Base-by-base conservation (phyloP, 2,329 filamentous ascomycete genomes). In the Ophiostoma novo-ulmi region DNA sequence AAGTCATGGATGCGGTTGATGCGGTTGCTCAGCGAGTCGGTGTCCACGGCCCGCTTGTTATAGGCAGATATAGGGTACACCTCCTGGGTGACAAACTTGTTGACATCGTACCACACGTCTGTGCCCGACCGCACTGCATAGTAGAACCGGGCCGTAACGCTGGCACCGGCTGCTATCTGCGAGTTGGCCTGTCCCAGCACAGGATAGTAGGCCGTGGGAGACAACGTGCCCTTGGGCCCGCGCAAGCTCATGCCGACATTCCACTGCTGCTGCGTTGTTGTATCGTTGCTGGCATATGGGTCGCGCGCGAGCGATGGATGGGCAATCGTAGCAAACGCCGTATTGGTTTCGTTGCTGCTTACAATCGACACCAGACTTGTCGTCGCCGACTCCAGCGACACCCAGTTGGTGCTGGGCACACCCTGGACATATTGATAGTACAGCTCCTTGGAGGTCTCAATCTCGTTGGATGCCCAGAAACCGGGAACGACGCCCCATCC, bases 1-100 rank as follows among this genome's bases (percentile, higher is more conserved):
- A 72, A 72, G 70, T 72, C 71, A 55, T 72, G 71, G 38, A 72
- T 72, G 11, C 68, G 70, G 65, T 71, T 71, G 41, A 72, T 69
- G 61, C 71, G 67, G 52, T 70, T 41, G 35, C 67, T 67, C 22
- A 72, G 65, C 5, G 70, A 70, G 35, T 67, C 48, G 13, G 52
- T 44, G 55, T 72, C 38, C n/a, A 70, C 58, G n/a, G 71, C 71
- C 13, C 68, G 31, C 41, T 35, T n/a, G n/a, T 13, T 3, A 2
- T 48, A 48, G 44, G 14, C 14, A 48, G 44, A 48, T 20, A 48
- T 48, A 7, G 44, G 44, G 44, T 48, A 48, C 14, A 48, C 17
- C 17, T 48, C 44, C 17, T 48, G 44, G 17, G 44, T 48, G 44
- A 48, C 14, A 48, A 48, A 48, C 44, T 7, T 48, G 44, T 48